Evolutionary conservation across 768 basidiomycete species (phyloP), one percentile per base, ranked within the genome.

Genomic region (Rhodocollybia butyracea): DNA sequence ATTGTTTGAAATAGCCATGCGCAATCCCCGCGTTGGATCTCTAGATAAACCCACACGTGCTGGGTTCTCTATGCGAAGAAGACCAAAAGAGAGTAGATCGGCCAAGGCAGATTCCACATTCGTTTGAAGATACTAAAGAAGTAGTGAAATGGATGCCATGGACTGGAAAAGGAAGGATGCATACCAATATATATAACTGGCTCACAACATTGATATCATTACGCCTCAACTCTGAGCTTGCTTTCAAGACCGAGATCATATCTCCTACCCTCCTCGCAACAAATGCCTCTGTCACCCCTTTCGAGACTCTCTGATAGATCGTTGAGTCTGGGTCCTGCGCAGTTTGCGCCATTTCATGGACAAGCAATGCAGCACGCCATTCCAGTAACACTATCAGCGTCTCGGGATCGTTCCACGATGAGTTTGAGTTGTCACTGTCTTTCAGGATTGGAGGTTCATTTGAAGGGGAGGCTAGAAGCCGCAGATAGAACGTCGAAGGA

Each of bases 251-350:
- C 1, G 67, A 60, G 21, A 85, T 72, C 59, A 84, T 77, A 24
- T 74, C 72, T 12, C 74, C 75, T 2, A 88, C 79, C 60, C 78
- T 77, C 3, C 63, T 69, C 1, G 81, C 88, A 5, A 90, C 74
- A 56, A 86, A 89, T 0, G 88, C 85, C 54, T 91, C 88, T 0
- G 82, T 81, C 3, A 87, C 76, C 0, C 84, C 88, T 57, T 75
- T 80, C 1, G 85, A 76, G 0, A 87, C 78, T 12, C 85, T 75
- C 38, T 81, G 81, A 52, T 80, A 77, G 3, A 75, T 75, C 51
- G 76, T 80, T 0, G 85, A 77, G 63, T 90, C 87, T 0, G 70
- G 61, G n/a, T 73, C 71, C 5, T 53, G 46, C 4, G 61, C 57
- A 26, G 71, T 70, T 47, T 69, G 68, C 0, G 73, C 77, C 29